A percentile compares a stretch with the other conserved stretches of the same genome.
Evolutionary conservation across 2,329 filamentous ascomycete species (phyloP).

Genomic region (Magnaporthiopsis rhizophila): DNA sequence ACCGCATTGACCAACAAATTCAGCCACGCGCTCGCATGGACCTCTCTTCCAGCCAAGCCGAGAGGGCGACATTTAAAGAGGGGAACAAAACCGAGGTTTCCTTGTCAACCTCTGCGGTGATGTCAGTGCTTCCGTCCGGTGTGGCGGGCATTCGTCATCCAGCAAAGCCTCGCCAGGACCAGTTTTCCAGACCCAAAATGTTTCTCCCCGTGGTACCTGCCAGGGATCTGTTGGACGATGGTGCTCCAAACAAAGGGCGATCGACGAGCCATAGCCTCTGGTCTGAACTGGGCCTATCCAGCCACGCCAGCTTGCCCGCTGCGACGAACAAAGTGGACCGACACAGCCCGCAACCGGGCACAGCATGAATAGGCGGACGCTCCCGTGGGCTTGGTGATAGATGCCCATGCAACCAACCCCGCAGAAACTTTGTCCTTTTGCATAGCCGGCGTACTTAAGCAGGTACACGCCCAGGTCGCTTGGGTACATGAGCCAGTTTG

Average conservation of each 20-base stretch:
- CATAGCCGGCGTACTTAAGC: background rate
- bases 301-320: too few species aligned
- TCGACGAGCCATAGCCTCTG: background rate
- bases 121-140: background rate
- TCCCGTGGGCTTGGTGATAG: background rate
- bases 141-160: constrained; percentile 5
- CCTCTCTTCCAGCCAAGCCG: background rate
- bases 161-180: background rate
- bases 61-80: background rate
- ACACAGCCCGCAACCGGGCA: background rate
- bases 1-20: background rate
- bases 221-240: background rate
- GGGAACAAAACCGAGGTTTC: background rate
- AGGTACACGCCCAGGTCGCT: background rate
- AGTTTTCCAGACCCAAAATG: background rate
- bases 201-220: background rate
- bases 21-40: background rate
- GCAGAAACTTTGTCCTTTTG: background rate
- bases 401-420: constrained; percentile 9
- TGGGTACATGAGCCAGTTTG: background rate
- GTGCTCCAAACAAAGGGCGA: background rate
- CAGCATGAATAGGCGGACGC: background rate
- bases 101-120: background rate
- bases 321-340: background rate
- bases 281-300: background rate